A percentile compares a stretch with the other conserved stretches of the same genome.
These are phyloP conservation scores for Tulasnella sp. DNA, from an alignment of 768 basidiomycete species.

Conservation along the genomic window DNA sequence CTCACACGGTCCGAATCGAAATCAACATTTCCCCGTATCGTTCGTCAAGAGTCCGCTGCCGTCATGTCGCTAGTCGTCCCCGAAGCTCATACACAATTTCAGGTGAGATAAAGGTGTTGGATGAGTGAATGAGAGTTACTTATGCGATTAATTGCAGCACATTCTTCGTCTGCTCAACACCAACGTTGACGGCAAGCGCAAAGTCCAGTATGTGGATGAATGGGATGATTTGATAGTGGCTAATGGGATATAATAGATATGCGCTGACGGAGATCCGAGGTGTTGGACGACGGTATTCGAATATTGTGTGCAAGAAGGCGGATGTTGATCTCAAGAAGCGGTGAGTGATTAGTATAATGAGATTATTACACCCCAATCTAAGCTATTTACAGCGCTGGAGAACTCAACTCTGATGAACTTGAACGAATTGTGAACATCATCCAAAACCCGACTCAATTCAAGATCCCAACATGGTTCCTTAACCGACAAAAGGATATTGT, in stretches of 20 bases:
- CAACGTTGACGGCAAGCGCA: constrained; percentile 98
- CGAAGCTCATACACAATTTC: constrained; percentile 90
- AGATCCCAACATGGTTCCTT: constrained; percentile 98
- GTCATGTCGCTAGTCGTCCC: constrained; percentile 95
- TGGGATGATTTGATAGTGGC: not conserved
- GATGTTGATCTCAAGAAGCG: constrained; percentile 98
- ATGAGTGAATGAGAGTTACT: not conserved
- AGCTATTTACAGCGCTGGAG: constrained; percentile 64
- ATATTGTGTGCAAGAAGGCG: constrained; percentile 99
- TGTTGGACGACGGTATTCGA: constrained; percentile 97
- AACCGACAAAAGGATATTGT: constrained; percentile 98
- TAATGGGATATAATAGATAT: constrained; percentile 32
- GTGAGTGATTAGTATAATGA: constrained; percentile 35
- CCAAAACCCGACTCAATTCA: constrained; percentile 98
- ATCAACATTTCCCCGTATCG: too few relatives aligned
- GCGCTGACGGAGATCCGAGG: constrained; percentile 99
- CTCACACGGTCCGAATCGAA: too few relatives aligned
- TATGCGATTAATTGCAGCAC: constrained; percentile 46
- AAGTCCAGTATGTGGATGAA: constrained; percentile 55
- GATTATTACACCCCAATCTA: not conserved
- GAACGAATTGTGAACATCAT: constrained; percentile 99
- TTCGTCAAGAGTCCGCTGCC: too few relatives aligned
- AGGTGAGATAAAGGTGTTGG: constrained; percentile 36
- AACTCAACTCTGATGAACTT: constrained; percentile 98
- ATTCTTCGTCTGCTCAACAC: constrained; percentile 99